Conservation (phyloP, 2,329 filamentous ascomycete species). For the Cladosporium austrohemisphaericum region DNA sequence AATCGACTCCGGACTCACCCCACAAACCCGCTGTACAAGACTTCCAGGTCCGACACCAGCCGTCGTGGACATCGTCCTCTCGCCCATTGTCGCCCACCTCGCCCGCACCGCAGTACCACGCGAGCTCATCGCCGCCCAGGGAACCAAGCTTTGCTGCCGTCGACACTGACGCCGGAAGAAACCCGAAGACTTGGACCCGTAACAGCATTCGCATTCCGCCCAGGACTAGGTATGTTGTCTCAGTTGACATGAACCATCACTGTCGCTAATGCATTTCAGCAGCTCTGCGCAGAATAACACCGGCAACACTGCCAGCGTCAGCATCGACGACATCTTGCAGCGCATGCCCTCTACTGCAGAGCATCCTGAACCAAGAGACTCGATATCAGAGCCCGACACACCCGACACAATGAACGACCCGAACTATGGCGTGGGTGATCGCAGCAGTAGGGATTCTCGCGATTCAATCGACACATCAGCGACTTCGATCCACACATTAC, state of each 20-base stretch:
- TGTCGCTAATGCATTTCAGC: not conserved
- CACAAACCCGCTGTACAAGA: constrained; percentile 1
- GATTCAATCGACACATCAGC: constrained; percentile 36
- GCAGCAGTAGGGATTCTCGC: constrained; percentile 34
- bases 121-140: constrained; percentile 1
- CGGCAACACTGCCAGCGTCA: not conserved
- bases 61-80: not conserved
- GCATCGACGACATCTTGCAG: constrained; percentile 8
- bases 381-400: constrained; percentile 13
- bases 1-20: constrained; percentile 2
- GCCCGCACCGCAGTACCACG: not conserved
- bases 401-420: constrained; percentile 17
- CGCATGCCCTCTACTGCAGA: constrained; percentile 5
- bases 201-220: constrained; percentile 5
- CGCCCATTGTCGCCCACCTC: not conserved
- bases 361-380: constrained; percentile 4
- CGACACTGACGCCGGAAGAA: not conserved
- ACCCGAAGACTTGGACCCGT: constrained; percentile 5
- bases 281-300: constrained; percentile 1
- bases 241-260: not conserved
- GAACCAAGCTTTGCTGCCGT: not conserved
- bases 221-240: constrained; percentile 1
- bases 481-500: constrained; percentile 35
- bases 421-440: constrained; percentile 25
- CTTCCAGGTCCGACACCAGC: not conserved